These are phyloP conservation scores for Rhododendron kiyosumense DNA, from an alignment of 148 eudicot species.

Conservation along the genomic window DNA sequence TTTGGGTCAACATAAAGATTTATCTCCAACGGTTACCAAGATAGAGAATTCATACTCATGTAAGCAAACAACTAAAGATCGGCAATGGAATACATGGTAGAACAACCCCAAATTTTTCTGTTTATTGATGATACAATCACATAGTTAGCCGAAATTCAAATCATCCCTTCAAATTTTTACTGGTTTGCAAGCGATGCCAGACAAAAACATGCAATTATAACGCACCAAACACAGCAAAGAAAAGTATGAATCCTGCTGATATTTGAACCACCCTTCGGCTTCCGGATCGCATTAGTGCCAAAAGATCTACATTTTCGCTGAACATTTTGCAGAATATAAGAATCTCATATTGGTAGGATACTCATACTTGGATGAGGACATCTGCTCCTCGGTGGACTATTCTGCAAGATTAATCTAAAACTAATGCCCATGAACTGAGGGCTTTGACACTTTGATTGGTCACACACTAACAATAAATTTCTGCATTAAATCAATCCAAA, in stretches of 20 bases:
- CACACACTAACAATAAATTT: too few relatives aligned
- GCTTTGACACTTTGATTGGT: too few relatives aligned
- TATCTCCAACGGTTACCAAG: too few relatives aligned
- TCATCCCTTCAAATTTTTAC: background rate
- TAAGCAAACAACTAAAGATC: constrained; percentile 79
- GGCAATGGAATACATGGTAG: constrained; percentile 86
- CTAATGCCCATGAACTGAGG: too few relatives aligned
- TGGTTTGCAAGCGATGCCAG: background rate
- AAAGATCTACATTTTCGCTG: constrained; percentile 84
- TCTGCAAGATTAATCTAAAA: too few relatives aligned
- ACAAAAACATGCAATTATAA: background rate
- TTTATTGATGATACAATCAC: background rate
- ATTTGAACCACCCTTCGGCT: constrained; percentile 81
- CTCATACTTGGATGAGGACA: too few relatives aligned
- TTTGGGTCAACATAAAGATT: too few relatives aligned
- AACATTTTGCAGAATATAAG: constrained; percentile 1
- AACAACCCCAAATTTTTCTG: constrained; percentile 89
- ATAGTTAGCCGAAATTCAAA: background rate
- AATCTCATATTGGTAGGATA: too few relatives aligned
- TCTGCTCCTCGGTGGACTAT: too few relatives aligned
- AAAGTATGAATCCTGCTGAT: constrained; percentile 38
- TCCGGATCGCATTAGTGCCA: constrained; percentile 71
- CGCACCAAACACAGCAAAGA: too few relatives aligned
- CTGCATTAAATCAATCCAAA: too few relatives aligned
- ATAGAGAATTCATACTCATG: constrained; percentile 44